A percentile compares a stretch with the other conserved stretches of the same genome.
phyloP scores from a whole-genome alignment of 257 asterid genomes.

The Primulina eburnea region DNA sequence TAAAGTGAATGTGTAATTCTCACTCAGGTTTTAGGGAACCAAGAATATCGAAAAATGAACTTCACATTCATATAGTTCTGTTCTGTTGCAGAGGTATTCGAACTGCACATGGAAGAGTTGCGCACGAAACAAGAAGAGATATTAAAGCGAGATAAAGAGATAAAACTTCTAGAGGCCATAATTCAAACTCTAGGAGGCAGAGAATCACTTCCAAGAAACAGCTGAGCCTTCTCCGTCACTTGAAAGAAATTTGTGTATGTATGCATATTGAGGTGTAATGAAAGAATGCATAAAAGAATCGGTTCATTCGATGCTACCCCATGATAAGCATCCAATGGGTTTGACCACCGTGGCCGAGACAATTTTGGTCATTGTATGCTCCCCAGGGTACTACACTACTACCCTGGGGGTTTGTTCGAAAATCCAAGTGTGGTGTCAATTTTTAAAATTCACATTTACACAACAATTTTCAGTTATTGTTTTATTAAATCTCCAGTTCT shows the following conservation, averaged over 20 bases:
- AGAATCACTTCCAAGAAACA: slow-evolving; percentile 36
- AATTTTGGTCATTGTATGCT: too few relatives aligned
- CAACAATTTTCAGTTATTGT: background rate
- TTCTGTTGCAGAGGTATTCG: slow-evolving; percentile 74
- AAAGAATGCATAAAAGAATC: too few relatives aligned
- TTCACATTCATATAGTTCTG: background rate
- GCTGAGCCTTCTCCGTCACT: slow-evolving; percentile 19
- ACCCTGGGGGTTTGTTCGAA: too few relatives aligned
- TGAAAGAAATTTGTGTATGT: slow-evolving; percentile 20
- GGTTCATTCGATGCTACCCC: too few relatives aligned
- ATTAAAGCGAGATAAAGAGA: slow-evolving; percentile 74
- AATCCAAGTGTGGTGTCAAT: background rate
- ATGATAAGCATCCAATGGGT: too few relatives aligned
- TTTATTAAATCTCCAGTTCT: too few relatives aligned
- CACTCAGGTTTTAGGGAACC: background rate
- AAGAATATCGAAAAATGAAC: background rate
- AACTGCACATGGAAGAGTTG: slow-evolving; percentile 92
- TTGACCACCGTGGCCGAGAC: too few relatives aligned
- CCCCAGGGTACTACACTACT: too few relatives aligned
- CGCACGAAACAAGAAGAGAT: slow-evolving; percentile 89
- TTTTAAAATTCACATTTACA: background rate
- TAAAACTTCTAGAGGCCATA: slow-evolving; percentile 92
- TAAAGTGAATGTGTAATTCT: background rate
- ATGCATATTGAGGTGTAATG: slow-evolving; percentile 1
- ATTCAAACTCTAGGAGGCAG: slow-evolving; percentile 91